Percentiles rank a stretch among this genome's conserved stretches.
Conservation (phyloP, 2,329 filamentous ascomycete genomes). For the Penicillium nordicum region DNA sequence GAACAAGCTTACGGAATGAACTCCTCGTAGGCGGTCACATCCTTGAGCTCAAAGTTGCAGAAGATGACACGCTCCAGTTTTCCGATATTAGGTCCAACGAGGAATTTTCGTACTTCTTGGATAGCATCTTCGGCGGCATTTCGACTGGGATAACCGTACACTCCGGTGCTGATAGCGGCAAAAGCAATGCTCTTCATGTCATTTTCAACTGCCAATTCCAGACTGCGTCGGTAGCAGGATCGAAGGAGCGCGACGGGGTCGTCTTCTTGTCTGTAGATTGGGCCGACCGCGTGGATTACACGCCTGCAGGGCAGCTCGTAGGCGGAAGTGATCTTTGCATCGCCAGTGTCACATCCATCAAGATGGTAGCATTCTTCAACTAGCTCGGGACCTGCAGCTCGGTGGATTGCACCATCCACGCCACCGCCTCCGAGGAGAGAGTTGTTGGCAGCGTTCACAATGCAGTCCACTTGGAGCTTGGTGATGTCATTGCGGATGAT, state of each 20-base stretch:
- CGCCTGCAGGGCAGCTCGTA: constrained; percentile 72
- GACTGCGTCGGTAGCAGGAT: constrained; percentile 66
- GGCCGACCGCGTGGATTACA: constrained; percentile 89
- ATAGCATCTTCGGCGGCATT: constrained; percentile 72
- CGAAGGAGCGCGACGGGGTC: constrained; percentile 46
- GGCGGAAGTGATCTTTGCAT: constrained; percentile 76
- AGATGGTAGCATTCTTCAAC: constrained; percentile 68
- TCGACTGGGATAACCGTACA: constrained; percentile 79
- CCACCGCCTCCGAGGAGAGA: constrained; percentile 82
- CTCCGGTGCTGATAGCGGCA: constrained; percentile 76
- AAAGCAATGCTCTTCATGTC: constrained; percentile 74
- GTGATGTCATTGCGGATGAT: constrained; percentile 79
- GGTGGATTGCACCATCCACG: constrained; percentile 83
- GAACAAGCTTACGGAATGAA: constrained; percentile 65
- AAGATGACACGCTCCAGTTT: constrained; percentile 73
- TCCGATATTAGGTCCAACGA: constrained; percentile 43
- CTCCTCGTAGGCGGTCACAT: constrained; percentile 68
- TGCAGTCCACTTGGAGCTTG: constrained; percentile 69
- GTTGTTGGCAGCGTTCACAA: constrained; percentile 89
- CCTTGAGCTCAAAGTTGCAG: constrained; percentile 76
- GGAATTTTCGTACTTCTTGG: constrained; percentile 55
- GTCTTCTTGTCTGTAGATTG: constrained; percentile 58
- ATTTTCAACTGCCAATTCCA: constrained; percentile 68
- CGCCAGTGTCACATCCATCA: constrained; percentile 70
- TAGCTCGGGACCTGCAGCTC: constrained; percentile 69